Base-by-base conservation (phyloP, 2,329 filamentous ascomycete genomes). In the Penicillium sp. region DNA sequence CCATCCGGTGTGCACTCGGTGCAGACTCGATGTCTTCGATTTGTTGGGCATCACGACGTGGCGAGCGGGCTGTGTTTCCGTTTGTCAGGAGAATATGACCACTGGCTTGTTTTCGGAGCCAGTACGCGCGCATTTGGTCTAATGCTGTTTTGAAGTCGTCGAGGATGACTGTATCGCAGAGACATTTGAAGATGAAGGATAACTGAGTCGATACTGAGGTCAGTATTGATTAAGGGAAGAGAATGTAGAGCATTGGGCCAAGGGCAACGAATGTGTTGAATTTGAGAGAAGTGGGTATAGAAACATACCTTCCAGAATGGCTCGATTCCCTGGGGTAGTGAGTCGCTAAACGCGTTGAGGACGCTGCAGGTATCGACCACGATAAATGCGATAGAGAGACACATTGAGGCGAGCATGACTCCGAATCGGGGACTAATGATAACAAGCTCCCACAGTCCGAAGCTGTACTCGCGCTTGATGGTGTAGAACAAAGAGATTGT, bases 61-160 rank as follows among this genome's bases (percentile, higher is more conserved):
- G 53, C 0, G 57, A 49, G 26, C 42, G 59, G 6, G n/a, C 52
- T 10, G 40, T 54, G 4, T 37, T 14, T 8, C 53, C 56, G 14
- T n/a, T 59, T 4, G 43, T 30, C 8, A 69, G 52, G 1, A 68
- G 56, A 8, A 68, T 55, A 35, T 72, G 65, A 35, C 64, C 60
- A 13, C 54, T 60, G 8, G 63, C 65, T 37, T 71, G 72, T 52
- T 74, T 75, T 37, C 65, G 61, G 26, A 76, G 61, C 73, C 72
- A 76, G 62, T 76, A 71, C 5, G 63, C 58, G 26, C 74, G 72
- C 38, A 77, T 62, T 22, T 65, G 68, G 60, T 83, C 81, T 5
- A 83, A 71, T 0, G 80, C 81, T 3, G 86, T 87, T 69, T 89
- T 89, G 81, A 89, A 89, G 67, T 89, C 87, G 68, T 89, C 87